phyloP scores from a whole-genome alignment of 2,329 filamentous ascomycete species.

The Trichoderma lentiforme region DNA sequence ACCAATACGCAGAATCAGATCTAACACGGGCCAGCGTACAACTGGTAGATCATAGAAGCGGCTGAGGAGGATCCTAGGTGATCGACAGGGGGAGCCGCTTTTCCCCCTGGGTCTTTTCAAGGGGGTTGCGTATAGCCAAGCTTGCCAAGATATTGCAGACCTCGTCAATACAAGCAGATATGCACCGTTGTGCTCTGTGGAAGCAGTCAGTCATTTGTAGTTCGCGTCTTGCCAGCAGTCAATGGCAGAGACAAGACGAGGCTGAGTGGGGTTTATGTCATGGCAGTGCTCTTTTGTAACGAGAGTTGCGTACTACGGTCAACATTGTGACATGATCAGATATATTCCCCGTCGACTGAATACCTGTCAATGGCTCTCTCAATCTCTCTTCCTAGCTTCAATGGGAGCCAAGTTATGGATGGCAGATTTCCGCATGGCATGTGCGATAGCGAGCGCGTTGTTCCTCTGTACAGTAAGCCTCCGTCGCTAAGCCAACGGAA shows the following conservation, averaged over 20 bases:
- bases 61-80: background rate
- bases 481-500: background rate
- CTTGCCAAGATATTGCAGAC: background rate
- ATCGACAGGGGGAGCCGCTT: slow-evolving; percentile 16
- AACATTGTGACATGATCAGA: background rate
- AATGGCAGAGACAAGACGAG: background rate
- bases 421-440: background rate
- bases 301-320: background rate
- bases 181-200: background rate
- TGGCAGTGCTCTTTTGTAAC: background rate
- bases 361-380: background rate
- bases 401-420: background rate
- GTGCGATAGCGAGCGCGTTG: background rate
- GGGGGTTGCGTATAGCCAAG: background rate
- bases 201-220: background rate
- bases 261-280: background rate
- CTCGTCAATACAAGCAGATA: background rate
- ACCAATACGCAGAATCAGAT: background rate
- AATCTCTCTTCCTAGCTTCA: background rate
- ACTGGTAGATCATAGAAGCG: background rate
- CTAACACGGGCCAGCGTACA: background rate
- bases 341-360: background rate
- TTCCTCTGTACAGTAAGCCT: background rate
- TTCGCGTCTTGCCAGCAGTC: background rate
- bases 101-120: background rate